Percentiles rank a stretch among this genome's conserved stretches.
Evolutionary conservation across 2,329 filamentous ascomycete genomes (phyloP).

Genomic region (Fusarium vanettenii): DNA sequence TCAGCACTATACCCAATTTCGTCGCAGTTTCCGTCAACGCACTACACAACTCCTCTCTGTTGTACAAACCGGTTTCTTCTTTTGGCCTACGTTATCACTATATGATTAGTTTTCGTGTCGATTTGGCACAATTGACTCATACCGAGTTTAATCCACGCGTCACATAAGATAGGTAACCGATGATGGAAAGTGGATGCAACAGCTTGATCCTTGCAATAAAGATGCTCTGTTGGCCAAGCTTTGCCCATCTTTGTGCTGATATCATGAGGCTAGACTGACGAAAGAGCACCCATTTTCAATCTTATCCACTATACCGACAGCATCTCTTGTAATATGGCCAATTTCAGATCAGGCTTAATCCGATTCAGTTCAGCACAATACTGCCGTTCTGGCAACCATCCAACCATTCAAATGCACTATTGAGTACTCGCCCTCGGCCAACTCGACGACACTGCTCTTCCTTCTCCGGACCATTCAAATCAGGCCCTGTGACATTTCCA

Average conservation of each 20-base stretch:
- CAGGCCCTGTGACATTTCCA: neutral
- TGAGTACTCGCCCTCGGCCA: neutral
- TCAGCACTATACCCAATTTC: neutral
- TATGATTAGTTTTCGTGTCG: neutral
- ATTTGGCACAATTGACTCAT: neutral
- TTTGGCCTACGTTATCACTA: neutral
- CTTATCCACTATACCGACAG: no score
- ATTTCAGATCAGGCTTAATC: neutral
- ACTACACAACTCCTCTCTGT: neutral
- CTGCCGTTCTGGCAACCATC: neutral
- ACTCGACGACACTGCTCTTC: neutral
- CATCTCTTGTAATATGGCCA: neutral
- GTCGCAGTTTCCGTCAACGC: conserved; percentile 13
- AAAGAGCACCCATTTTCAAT: neutral
- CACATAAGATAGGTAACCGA: neutral
- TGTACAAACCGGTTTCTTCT: neutral
- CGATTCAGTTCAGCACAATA: neutral
- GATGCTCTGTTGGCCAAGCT: neutral
- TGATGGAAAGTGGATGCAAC: neutral
- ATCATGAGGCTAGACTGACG: neutral
- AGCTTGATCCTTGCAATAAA: neutral
- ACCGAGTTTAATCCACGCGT: neutral
- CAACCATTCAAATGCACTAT: neutral
- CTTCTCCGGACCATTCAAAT: neutral
- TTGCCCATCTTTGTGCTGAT: neutral